Percentiles rank a stretch among this genome's conserved stretches.
Evolutionary conservation across 106 monocot species (phyloP).

Genomic region (Allium cepa): DNA sequence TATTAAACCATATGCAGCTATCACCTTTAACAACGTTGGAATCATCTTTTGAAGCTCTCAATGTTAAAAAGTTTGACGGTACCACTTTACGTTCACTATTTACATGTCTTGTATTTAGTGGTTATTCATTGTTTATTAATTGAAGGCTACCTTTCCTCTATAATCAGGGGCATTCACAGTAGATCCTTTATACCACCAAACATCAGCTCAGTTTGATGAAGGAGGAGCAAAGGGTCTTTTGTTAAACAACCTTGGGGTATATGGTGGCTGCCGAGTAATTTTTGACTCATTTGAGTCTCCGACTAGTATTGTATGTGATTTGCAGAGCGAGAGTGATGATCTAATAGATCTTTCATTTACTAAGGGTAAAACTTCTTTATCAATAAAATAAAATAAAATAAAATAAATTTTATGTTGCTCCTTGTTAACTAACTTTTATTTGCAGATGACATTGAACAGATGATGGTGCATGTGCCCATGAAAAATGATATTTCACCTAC

Average conservation of each 20-base stretch:
- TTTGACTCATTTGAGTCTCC: constrained; percentile 94
- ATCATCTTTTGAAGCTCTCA: constrained; percentile 89
- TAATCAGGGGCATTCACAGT: constrained; percentile 82
- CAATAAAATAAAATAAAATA: not conserved
- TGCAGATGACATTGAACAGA: constrained; percentile 64
- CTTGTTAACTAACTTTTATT: not conserved
- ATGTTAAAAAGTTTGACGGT: constrained; percentile 99
- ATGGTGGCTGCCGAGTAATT: constrained; percentile 76
- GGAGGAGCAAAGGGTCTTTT: constrained; percentile 97
- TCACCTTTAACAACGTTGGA: constrained; percentile 89
- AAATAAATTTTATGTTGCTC: constrained; percentile 20
- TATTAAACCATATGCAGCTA: constrained; percentile 41
- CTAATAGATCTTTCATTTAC: constrained; percentile 76
- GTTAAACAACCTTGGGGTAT: constrained; percentile 87
- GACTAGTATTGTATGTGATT: constrained; percentile 39
- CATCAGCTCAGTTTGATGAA: constrained; percentile 98
- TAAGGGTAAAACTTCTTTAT: constrained; percentile 64
- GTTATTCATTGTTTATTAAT: too few species aligned
- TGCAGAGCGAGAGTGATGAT: constrained; percentile 23
- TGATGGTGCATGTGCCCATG: constrained; percentile 42
- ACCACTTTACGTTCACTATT: not conserved
- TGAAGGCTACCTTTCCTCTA: too few species aligned
- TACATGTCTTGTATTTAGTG: too few species aligned
- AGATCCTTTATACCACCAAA: constrained; percentile 99
- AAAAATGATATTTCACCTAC: constrained; percentile 79